Evolutionary conservation across 306 rosid species (phyloP).

Genomic region (Styphnolobium japonicum): DNA sequence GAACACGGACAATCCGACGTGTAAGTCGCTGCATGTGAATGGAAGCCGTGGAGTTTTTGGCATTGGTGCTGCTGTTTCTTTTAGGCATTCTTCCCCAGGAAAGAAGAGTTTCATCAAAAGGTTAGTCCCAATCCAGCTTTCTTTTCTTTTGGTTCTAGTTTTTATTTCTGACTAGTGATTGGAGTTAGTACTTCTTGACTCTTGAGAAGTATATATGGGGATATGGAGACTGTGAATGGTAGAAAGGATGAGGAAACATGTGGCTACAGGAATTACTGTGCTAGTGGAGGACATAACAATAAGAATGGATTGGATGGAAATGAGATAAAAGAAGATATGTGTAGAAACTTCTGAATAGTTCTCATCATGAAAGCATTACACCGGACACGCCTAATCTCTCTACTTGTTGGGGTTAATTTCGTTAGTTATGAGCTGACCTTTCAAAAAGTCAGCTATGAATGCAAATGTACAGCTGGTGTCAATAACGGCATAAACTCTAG

Average conservation of each 20-base stretch:
- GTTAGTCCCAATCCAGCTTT: slow-evolving; percentile 25
- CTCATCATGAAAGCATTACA: background rate
- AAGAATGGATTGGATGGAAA: background rate
- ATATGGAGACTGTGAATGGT: background rate
- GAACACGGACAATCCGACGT: slow-evolving; percentile 44
- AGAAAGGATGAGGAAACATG: background rate
- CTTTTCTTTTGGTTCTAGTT: background rate
- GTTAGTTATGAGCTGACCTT: background rate
- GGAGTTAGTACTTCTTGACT: background rate
- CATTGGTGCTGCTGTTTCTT: slow-evolving; percentile 75
- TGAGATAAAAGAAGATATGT: background rate
- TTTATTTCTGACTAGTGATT: background rate
- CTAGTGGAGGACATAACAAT: background rate
- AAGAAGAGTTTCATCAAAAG: slow-evolving; percentile 46
- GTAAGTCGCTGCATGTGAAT: slow-evolving; percentile 57
- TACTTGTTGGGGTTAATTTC: background rate
- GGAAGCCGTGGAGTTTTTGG: slow-evolving; percentile 75
- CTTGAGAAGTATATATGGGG: background rate
- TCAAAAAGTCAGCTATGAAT: background rate
- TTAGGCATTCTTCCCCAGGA: slow-evolving; percentile 33
- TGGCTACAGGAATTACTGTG: background rate
- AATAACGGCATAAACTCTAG: background rate
- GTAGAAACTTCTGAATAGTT: slow-evolving; percentile 10
- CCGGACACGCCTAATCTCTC: background rate
- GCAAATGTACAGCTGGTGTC: background rate